Conservation (phyloP, 2,329 filamentous ascomycete species). For the Davidsoniella australis region DNA sequence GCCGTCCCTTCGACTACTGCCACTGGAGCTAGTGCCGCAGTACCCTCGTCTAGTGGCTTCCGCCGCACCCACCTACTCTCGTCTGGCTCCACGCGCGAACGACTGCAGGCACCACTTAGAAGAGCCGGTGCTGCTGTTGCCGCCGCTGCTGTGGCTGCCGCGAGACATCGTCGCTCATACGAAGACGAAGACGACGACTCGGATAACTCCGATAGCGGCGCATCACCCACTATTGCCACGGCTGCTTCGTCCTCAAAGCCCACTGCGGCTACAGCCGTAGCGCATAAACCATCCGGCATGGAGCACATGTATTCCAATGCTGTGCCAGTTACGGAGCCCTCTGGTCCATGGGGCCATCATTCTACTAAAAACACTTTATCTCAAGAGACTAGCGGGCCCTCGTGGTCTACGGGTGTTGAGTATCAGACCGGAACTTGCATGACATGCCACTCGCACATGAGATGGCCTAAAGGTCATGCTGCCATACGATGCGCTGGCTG, state of each 20-base stretch:
- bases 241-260: background rate
- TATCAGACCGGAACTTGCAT: constrained; percentile 61
- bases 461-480: constrained; percentile 57
- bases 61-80: background rate
- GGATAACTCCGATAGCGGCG: constrained; percentile 2
- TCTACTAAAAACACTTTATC: background rate
- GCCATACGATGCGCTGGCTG: constrained; percentile 74
- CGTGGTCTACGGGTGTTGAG: constrained; percentile 16
- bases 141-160: constrained; percentile 2
- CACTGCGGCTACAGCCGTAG: background rate
- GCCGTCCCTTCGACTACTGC: background rate
- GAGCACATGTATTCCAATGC: no score
- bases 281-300: no score
- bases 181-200: background rate
- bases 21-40: no score
- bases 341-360: no score
- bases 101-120: background rate
- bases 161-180: background rate
- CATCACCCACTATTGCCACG: background rate
- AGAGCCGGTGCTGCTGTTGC: constrained; percentile 9
- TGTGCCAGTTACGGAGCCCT: no score
- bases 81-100: background rate
- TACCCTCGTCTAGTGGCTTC: no score
- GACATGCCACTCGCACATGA: constrained; percentile 66
- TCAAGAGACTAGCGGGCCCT: background rate